Evolutionary conservation across 495 filamentous ascomycete genomes (phyloP), one percentile per base, ranked within the genome.

Genomic region (Hyphodiscus hymeniophilus): DNA sequence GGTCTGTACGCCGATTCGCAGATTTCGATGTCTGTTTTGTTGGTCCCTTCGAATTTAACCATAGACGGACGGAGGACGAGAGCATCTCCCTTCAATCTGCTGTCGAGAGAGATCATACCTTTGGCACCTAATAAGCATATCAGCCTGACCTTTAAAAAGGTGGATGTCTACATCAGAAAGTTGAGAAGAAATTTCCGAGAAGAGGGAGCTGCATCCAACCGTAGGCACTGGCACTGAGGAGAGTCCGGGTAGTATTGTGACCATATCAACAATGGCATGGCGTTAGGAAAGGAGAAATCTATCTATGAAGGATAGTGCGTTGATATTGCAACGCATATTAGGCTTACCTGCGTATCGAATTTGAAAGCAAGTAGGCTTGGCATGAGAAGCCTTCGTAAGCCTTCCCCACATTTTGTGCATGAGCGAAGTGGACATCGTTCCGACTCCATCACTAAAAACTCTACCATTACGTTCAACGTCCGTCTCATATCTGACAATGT

Each of bases 391-490:
- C 3, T 56, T 48, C 11, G 70, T 63, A 12, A 80, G 63, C 8
- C 60, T 59, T 7, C 63, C 51, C 60, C 73, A 74, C 12, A 86
- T 71, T 0, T 60, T 63, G n/a, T 78, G 60, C 21, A 80, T 60
- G 0, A 84, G 64, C 0, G 66, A 60, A 11, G 32, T 40, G 3
- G 38, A 40, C 38, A 40, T 76, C 0, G 77, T 86, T 7, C 86
- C 87, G 6, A 86, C 78, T 0, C 87, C 87, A 56, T 92, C 87
- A 51, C 81, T 87, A 56, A 91, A 91, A 0, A 76, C 70, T n/a
- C 82, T 66, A 7, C 45, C 64, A 33, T 63, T 60, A 23, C 57
- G 55, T 32, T 60, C 49, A 0, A 74, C 61, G 39, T 76, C 81
- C 0, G 45, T 50, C 0, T 80, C 73, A 23, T 69, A 53, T 0